A percentile compares a stretch with the other conserved stretches of the same genome.
Conservation (phyloP, 805 yeast species). For the Lachancea quebecensis region DNA sequence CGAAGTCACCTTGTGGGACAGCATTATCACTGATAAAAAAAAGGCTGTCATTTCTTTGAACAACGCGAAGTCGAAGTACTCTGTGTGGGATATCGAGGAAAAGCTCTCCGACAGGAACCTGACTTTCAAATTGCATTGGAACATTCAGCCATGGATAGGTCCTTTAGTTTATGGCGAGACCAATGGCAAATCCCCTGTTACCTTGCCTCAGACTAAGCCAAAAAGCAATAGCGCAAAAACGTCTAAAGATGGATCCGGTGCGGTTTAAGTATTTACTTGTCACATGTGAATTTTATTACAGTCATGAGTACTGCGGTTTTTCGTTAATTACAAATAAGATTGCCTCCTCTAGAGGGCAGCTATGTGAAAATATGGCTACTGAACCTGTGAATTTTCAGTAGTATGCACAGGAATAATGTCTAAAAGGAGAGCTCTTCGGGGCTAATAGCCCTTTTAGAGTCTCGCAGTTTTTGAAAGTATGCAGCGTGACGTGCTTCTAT, state of each 20-base stretch:
- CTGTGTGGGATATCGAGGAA: constrained; percentile 78
- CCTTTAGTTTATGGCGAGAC: constrained; percentile 64
- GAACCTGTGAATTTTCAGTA: not conserved
- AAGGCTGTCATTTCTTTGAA: constrained; percentile 51
- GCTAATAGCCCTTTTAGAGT: constrained; percentile 9
- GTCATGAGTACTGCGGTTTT: not conserved
- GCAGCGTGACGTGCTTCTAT: constrained; percentile 16
- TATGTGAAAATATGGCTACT: not conserved
- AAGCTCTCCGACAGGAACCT: constrained; percentile 56
- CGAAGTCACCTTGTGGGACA: constrained; percentile 87
- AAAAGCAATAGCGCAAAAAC: not conserved
- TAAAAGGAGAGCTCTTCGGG: constrained; percentile 7
- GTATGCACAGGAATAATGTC: not conserved
- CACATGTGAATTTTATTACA: constrained; percentile 1
- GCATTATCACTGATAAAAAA: constrained; percentile 53
- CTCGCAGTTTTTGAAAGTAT: constrained; percentile 17
- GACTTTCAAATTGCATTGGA: constrained; percentile 71
- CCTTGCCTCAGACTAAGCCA: constrained; percentile 1
- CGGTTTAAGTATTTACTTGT: not conserved
- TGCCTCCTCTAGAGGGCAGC: too few species aligned
- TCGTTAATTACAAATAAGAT: not conserved
- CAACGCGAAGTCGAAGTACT: constrained; percentile 62
- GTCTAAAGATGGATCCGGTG: not conserved
- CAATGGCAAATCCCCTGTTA: constrained; percentile 17
- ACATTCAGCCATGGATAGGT: constrained; percentile 88